phyloP scores from a whole-genome alignment of 2,329 filamentous ascomycete genomes.

The Hypoxylon sp. region DNA sequence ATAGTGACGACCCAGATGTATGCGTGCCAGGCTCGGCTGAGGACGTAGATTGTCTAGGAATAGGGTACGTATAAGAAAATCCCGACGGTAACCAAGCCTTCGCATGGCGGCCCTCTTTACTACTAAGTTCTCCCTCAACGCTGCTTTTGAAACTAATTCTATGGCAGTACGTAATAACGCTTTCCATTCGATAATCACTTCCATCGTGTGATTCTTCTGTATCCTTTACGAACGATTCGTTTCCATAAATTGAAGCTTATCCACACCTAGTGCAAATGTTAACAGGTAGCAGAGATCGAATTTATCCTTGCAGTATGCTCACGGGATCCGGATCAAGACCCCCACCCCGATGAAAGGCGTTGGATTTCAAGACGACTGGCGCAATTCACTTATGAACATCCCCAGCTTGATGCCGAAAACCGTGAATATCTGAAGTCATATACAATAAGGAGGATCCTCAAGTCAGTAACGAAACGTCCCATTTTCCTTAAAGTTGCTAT shows the following conservation, averaged over 20 bases:
- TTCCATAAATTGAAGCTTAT: neutral
- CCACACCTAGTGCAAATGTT: neutral
- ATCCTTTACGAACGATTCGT: neutral
- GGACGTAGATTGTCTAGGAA: slow-evolving; percentile 5
- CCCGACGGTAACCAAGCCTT: neutral
- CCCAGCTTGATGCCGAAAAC: neutral
- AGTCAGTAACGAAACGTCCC: slow-evolving; percentile 7
- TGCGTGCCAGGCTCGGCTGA: slow-evolving; percentile 1
- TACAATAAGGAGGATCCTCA: slow-evolving; percentile 12
- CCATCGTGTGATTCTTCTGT: neutral
- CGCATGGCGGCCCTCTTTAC: too few species aligned
- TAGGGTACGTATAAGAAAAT: slow-evolving; percentile 21
- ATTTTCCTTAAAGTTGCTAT: neutral
- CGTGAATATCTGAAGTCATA: neutral
- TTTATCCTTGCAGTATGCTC: slow-evolving; percentile 42
- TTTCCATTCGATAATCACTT: neutral
- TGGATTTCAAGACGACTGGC: slow-evolving; percentile 35
- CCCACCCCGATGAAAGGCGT: slow-evolving; percentile 37
- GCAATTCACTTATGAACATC: neutral
- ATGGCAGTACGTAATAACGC: slow-evolving; percentile 7
- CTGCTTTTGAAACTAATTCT: neutral
- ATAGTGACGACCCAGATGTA: neutral
- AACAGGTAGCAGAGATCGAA: slow-evolving; percentile 41
- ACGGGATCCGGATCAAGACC: slow-evolving; percentile 18
- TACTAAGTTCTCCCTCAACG: neutral